Conservation (phyloP, 2,329 filamentous ascomycete genomes). For the Microcyclospora pomicola region DNA sequence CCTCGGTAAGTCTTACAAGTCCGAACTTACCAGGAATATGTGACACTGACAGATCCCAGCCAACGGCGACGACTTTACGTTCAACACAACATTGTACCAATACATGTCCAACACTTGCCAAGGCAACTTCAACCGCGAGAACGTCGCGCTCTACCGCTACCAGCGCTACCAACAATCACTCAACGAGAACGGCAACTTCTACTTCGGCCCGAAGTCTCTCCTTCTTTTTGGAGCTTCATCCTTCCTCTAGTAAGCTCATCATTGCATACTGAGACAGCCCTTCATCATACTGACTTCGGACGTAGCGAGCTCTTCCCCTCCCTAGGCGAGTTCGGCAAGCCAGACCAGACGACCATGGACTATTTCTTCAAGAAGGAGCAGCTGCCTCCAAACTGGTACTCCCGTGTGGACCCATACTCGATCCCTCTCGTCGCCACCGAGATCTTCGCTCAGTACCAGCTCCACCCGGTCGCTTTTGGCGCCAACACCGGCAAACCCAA, state of each 20-base stretch:
- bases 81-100: constrained; percentile 24
- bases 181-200: constrained; percentile 24
- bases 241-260: constrained; percentile 24
- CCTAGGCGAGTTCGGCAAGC: constrained; percentile 1
- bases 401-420: constrained; percentile 10
- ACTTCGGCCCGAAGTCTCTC: constrained; percentile 23
- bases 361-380: constrained; percentile 22
- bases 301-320: constrained; percentile 4
- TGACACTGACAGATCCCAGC: constrained; percentile 14
- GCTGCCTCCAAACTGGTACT: constrained; percentile 21
- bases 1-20: not conserved
- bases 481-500: constrained; percentile 29
- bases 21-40: constrained; percentile 21
- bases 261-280: constrained; percentile 17
- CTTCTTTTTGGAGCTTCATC: constrained; percentile 26
- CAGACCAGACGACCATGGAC: constrained; percentile 8
- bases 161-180: constrained; percentile 26
- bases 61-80: constrained; percentile 23
- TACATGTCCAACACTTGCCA: constrained; percentile 22
- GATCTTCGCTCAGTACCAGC: constrained; percentile 23
- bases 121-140: constrained; percentile 23
- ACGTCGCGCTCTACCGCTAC: constrained; percentile 21
- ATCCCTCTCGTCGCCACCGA: constrained; percentile 16
- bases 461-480: constrained; percentile 28
- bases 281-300: not conserved